Conservation (phyloP, 1,284 basidiomycete genomes). For the Ceratobasidium papillatum region DNA sequence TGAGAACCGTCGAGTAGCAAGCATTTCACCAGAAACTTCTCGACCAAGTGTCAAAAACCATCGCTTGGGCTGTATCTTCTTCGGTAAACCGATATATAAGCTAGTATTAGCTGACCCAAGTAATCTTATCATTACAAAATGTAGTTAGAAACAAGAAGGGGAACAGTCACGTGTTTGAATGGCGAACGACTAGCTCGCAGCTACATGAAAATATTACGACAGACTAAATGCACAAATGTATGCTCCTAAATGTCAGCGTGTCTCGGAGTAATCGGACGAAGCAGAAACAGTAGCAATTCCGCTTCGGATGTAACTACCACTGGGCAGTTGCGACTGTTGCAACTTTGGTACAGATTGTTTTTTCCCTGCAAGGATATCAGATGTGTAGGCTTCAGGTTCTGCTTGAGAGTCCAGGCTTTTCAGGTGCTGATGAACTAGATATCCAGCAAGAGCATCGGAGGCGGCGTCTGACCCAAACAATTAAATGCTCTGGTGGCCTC, state of each 20-base stretch:
- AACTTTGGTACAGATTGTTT: not conserved
- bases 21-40: not conserved
- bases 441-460: conserved; percentile 28
- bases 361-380: conserved; percentile 3
- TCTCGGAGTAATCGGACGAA: not conserved
- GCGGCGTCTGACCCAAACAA: conserved; percentile 2
- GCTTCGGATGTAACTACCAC: not conserved
- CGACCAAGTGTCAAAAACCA: not conserved
- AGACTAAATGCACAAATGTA: not conserved
- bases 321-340: not conserved
- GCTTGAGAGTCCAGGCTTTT: not conserved
- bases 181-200: not conserved
- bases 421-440: conserved; percentile 16
- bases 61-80: no score
- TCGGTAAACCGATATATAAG: not conserved
- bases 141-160: not conserved
- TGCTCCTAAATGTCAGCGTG: not conserved
- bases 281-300: not conserved
- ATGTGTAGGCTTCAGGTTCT: not conserved
- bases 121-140: not conserved
- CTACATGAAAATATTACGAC: not conserved
- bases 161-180: not conserved
- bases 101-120: not conserved
- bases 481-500: not conserved
- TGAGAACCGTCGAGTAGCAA: not conserved